phyloP scores from a whole-genome alignment of 176 grass and related monocot genomes.

The Phoenix roebelenii region DNA sequence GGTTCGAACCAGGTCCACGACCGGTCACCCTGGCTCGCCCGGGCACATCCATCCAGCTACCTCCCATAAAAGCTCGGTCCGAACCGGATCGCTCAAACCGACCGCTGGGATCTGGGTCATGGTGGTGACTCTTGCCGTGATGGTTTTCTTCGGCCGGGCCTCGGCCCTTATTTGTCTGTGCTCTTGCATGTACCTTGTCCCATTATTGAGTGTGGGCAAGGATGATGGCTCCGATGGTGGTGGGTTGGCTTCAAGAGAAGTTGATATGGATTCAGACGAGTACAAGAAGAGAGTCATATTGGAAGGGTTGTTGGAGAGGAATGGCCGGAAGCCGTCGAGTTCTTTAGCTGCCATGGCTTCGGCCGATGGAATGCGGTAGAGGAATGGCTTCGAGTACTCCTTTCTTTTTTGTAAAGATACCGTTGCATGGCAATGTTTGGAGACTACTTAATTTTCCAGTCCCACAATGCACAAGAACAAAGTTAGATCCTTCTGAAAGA shows the following conservation, averaged over 20 bases:
- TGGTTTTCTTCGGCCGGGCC: slow-evolving; percentile 37
- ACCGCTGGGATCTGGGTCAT: slow-evolving; percentile 27
- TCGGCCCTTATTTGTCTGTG: slow-evolving; percentile 42
- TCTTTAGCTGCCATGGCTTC: no score
- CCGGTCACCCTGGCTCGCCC: neutral
- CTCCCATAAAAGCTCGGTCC: slow-evolving; percentile 11
- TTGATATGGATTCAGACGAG: slow-evolving; percentile 29
- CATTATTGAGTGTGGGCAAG: neutral
- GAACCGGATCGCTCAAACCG: neutral
- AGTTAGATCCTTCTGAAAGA: no score
- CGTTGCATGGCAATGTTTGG: no score
- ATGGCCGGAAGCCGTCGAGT: slow-evolving; percentile 4
- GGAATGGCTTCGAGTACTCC: no score
- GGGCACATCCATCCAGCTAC: neutral
- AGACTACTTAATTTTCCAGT: no score
- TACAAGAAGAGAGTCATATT: slow-evolving; percentile 42
- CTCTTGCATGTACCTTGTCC: slow-evolving; percentile 36
- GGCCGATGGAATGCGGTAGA: no score
- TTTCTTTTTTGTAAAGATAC: no score
- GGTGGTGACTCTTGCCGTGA: slow-evolving; percentile 28
- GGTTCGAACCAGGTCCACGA: neutral
- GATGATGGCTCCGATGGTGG: neutral
- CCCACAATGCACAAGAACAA: no score
- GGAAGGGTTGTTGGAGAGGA: slow-evolving; percentile 29
- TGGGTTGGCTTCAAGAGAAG: neutral